Percentiles rank a stretch among this genome's conserved stretches.
Evolutionary conservation across 805 yeast genomes (phyloP).

Genomic region (Candida xiaguanensis): DNA sequence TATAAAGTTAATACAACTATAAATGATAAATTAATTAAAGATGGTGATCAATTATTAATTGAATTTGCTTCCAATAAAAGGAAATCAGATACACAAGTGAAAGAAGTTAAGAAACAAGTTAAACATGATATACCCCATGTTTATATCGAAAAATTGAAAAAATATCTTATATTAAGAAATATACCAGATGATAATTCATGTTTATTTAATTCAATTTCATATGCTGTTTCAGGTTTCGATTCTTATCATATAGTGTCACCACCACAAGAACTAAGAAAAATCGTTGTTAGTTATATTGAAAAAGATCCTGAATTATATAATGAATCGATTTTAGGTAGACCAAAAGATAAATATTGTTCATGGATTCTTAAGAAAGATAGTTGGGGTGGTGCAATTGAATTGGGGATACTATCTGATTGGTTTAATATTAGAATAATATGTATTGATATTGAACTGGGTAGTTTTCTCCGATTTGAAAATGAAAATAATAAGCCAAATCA

Average conservation of each 20-base stretch:
- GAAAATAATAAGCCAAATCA: slow-evolving; percentile 25
- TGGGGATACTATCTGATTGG: slow-evolving; percentile 55
- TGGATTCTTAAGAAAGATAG: slow-evolving; percentile 62
- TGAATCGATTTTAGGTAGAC: slow-evolving; percentile 56
- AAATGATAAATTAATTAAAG: slow-evolving; percentile 43
- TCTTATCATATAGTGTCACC: slow-evolving; percentile 37
- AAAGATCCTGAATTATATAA: slow-evolving; percentile 40
- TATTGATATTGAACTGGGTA: slow-evolving; percentile 60
- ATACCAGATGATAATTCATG: slow-evolving; percentile 81
- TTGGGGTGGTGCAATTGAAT: slow-evolving; percentile 86
- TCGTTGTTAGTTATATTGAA: slow-evolving; percentile 47
- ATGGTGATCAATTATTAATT: slow-evolving; percentile 58
- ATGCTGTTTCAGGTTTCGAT: slow-evolving; percentile 34
- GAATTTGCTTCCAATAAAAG: slow-evolving; percentile 15
- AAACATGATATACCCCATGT: slow-evolving; percentile 23
- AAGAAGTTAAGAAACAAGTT: neutral
- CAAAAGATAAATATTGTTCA: slow-evolving; percentile 43
- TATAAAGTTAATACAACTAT: slow-evolving; percentile 19
- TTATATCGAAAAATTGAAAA: slow-evolving; percentile 15
- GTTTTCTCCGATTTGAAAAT: slow-evolving; percentile 48
- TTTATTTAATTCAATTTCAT: slow-evolving; percentile 62
- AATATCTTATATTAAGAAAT: slow-evolving; percentile 46
- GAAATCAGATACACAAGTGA: neutral
- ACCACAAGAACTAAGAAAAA: slow-evolving; percentile 46
- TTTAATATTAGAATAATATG: slow-evolving; percentile 53